These are phyloP conservation scores for Ramularia endophylla DNA, from an alignment of 2,329 filamentous ascomycete genomes.

Conservation along the genomic window DNA sequence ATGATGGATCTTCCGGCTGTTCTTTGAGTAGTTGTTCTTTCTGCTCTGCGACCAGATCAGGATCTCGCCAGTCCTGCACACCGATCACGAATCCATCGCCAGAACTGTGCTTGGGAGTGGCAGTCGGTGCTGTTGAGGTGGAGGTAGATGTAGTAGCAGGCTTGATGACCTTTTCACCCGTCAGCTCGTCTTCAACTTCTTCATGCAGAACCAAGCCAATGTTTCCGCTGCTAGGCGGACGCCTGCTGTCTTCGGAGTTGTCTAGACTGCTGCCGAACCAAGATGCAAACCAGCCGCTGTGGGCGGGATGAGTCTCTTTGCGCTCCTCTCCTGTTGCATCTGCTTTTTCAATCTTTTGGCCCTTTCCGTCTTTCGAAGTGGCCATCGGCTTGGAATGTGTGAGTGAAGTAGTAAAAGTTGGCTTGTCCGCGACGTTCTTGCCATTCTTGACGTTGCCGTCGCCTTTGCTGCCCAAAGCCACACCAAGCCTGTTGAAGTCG, in stretches of 20 bases:
- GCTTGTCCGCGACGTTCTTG: conserved; percentile 18
- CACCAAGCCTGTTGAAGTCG: conserved; percentile 44
- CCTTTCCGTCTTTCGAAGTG: conserved; percentile 13
- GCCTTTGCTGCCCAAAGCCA: conserved; percentile 25
- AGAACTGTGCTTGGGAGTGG: conserved; percentile 23
- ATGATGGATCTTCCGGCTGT: conserved; percentile 18
- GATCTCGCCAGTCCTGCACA: conserved; percentile 82
- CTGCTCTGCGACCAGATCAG: conserved; percentile 56
- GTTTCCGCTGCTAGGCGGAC: conserved; percentile 66
- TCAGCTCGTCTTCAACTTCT: conserved; percentile 56
- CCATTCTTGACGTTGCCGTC: conserved; percentile 6
- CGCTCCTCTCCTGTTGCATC: conserved; percentile 10
- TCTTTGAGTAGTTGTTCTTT: conserved; percentile 23
- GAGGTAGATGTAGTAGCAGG: conserved; percentile 20
- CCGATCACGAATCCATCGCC: conserved; percentile 70
- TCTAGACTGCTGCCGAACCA: conserved; percentile 29
- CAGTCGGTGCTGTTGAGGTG: conserved; percentile 29
- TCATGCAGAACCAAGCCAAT: conserved; percentile 67
- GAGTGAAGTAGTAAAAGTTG: conserved; percentile 25
- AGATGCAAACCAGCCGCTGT: conserved; percentile 40
- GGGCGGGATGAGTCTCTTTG: conserved; percentile 4
- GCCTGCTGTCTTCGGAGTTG: conserved; percentile 43
- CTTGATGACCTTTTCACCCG: conserved; percentile 26
- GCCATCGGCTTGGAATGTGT: conserved; percentile 8
- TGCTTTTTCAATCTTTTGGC: conserved; percentile 8